Evolutionary conservation across 2,329 filamentous ascomycete species (phyloP), one percentile per base, ranked within the genome.

Genomic region (Huntiella moniliformis): DNA sequence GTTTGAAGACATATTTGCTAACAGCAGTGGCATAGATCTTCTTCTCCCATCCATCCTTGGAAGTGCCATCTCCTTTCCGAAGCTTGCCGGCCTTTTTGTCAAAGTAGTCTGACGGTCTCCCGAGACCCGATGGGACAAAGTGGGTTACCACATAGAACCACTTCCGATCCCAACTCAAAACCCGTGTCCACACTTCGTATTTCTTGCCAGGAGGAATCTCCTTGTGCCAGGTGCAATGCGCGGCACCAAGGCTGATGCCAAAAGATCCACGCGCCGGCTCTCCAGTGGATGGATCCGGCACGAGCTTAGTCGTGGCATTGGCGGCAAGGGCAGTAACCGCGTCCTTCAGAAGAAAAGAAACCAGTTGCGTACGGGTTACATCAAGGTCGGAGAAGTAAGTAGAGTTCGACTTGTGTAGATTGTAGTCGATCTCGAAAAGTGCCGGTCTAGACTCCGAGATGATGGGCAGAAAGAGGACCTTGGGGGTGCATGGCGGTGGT

Each of bases 361-460:
- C 75, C 6, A 91, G 73, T 52, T 92, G 82, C 1, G 82, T 82
- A 47, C 91, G 81, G 35, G 80, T 76, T 50, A 88, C 73, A 61
- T 93, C 86, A 53, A 92, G 75, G 61, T 93, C 85, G 53, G 77
- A 67, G 58, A 93, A 93, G 66, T 92, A 93, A 28, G 86, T 93
- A 54, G 73, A 76, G 64, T 86, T 84, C 51, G 77, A 78, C 59
- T 87, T 86, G 68, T 88, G 82, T 38, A 85, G 57, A 63, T 91
- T 88, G 65, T 86, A 85, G 63, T 94, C 87, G 55, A 79, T 84
- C 62, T 93, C 85, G 53, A 82, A 70, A 45, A 82, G 63, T 1
- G 82, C 73, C 11, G 79, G 73, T 56, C 77, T 74, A 5, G 79
- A 74, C 35, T 68, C 65, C 12, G 78, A 75, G 49, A 82, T 75